Evolutionary conservation across 2,329 filamentous ascomycete species (phyloP).

Genomic region (Sporothrix variecibatus): DNA sequence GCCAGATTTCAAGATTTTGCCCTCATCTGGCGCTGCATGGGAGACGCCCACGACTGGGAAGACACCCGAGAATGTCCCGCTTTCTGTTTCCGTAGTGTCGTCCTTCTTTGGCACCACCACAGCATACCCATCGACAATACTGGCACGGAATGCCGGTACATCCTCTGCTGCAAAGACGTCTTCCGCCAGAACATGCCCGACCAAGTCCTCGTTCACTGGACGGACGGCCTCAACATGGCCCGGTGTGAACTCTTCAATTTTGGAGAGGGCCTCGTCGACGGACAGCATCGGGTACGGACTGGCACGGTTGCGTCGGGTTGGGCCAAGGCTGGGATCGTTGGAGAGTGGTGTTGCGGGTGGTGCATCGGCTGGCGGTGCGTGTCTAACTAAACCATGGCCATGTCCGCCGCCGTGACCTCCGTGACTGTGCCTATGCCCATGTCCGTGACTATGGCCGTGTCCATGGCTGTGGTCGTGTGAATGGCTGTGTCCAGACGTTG

Average conservation of each 20-base stretch:
- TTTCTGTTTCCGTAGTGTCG: neutral
- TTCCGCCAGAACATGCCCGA: constrained; percentile 78
- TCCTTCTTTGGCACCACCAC: constrained; percentile 61
- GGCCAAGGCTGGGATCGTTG: constrained; percentile 62
- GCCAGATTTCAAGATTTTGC: constrained; percentile 63
- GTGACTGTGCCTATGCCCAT: constrained; percentile 58
- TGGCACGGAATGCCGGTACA: constrained; percentile 91
- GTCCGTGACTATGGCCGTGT: constrained; percentile 52
- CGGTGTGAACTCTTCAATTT: constrained; percentile 75
- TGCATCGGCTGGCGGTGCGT: constrained; percentile 65
- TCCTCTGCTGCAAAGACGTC: constrained; percentile 78
- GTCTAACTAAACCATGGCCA: constrained; percentile 68
- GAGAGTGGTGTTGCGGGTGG: constrained; percentile 45
- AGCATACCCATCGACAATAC: constrained; percentile 96
- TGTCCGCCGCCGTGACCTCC: constrained; percentile 50
- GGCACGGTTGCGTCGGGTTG: constrained; percentile 72
- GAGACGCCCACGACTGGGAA: constrained; percentile 88
- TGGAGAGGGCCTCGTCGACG: constrained; percentile 74
- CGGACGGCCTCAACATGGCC: constrained; percentile 56
- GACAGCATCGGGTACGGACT: constrained; percentile 93
- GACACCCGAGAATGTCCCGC: constrained; percentile 66
- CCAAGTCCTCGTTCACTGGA: constrained; percentile 64
- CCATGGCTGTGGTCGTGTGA: constrained; percentile 46
- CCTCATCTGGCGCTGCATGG: constrained; percentile 75
- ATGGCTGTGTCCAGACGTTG: constrained; percentile 53